Evolutionary conservation across 345 rosid genomes (phyloP).

Genomic region (Salix suchowensis): DNA sequence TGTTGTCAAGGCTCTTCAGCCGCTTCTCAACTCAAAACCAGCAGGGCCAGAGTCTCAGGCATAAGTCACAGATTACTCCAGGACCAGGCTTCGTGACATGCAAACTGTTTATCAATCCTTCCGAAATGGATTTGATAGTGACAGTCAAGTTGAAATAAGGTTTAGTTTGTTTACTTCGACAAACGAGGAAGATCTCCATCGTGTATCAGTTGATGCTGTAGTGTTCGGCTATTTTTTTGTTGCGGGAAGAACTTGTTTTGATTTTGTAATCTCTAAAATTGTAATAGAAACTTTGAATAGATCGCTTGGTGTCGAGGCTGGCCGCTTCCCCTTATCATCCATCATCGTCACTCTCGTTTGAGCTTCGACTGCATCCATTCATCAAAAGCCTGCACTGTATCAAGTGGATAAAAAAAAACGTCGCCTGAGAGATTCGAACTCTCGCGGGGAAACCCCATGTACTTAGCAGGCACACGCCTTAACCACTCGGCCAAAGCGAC

Average conservation of each 20-base stretch:
- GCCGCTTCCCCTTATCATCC: no score
- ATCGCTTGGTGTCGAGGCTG: neutral
- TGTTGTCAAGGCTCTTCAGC: conserved; percentile 97
- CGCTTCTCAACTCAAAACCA: conserved; percentile 56
- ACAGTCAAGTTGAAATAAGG: neutral
- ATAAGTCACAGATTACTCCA: neutral
- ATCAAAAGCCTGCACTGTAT: neutral
- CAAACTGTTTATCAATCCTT: neutral
- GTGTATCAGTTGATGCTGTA: neutral
- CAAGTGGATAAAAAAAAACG: neutral
- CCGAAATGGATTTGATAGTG: neutral
- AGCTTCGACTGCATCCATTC: no score
- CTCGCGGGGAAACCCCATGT: conserved; percentile 84
- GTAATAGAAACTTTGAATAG: neutral
- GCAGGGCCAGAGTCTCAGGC: conserved; percentile 20
- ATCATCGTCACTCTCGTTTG: no score
- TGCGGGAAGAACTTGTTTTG: neutral
- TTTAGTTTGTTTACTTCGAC: neutral
- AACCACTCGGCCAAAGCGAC: conserved; percentile 91
- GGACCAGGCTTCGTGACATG: neutral
- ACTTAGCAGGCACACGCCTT: conserved; percentile 88
- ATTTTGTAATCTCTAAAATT: neutral
- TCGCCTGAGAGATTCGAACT: conserved; percentile 78
- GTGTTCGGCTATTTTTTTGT: neutral
- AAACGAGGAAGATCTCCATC: neutral